Percentiles rank a stretch among this genome's conserved stretches.
These are phyloP conservation scores for Lolium perenne DNA, from an alignment of 176 grass and related monocot species.

Conservation along the genomic window DNA sequence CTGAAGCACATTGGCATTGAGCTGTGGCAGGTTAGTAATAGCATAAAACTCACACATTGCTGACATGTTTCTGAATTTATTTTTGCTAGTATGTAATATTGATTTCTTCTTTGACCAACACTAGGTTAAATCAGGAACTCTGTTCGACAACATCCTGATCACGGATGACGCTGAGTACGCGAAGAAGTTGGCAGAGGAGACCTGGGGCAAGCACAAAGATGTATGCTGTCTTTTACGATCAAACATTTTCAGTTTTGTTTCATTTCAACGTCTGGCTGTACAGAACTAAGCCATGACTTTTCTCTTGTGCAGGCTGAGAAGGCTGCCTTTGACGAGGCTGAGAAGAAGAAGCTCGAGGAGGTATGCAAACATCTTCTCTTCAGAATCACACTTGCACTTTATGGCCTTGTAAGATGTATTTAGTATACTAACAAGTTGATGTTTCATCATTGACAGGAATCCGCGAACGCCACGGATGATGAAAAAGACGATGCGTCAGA, in stretches of 20 bases:
- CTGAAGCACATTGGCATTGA: conserved; percentile 77
- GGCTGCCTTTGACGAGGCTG: conserved; percentile 73
- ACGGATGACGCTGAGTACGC: conserved; percentile 67
- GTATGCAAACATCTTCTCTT: conserved; percentile 28
- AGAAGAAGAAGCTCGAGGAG: conserved; percentile 78
- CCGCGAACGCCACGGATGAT: conserved; percentile 32
- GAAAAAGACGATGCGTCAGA: conserved; percentile 14
- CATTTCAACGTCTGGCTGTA: neutral
- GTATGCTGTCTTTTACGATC: conserved; percentile 28
- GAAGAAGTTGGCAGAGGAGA: conserved; percentile 67
- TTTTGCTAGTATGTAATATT: neutral
- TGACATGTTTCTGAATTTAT: neutral
- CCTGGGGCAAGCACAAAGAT: conserved; percentile 73
- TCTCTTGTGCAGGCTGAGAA: conserved; percentile 65
- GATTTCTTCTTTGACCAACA: neutral
- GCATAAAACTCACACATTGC: neutral
- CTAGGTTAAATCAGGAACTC: conserved; percentile 73
- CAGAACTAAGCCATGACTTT: neutral
- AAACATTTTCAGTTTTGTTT: neutral
- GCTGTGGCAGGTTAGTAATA: conserved; percentile 64
- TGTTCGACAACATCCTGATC: conserved; percentile 75
- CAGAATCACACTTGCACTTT: neutral
- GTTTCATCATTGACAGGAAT: conserved; percentile 38
- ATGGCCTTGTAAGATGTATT: neutral
- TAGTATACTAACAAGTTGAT: neutral